A percentile compares a stretch with the other conserved stretches of the same genome.
Evolutionary conservation across 2,329 filamentous ascomycete species (phyloP).

Genomic region (Cladosporium sp.): DNA sequence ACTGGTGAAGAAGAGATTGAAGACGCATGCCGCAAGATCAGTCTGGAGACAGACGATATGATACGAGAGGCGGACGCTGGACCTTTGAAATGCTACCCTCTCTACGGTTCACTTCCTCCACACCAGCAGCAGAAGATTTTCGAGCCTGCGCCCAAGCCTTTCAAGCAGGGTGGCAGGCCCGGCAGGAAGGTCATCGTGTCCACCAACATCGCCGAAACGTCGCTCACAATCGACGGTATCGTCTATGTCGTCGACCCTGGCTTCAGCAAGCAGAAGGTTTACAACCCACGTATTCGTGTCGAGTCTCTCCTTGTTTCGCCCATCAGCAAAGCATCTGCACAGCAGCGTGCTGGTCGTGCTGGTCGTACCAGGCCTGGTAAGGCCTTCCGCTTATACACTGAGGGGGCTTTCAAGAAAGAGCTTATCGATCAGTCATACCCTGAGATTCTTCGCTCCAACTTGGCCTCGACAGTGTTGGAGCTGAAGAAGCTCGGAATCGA

Average conservation of each 20-base stretch:
- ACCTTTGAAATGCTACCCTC: constrained; percentile 80
- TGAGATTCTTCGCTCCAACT: constrained; percentile 88
- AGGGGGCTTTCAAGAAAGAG: constrained; percentile 93
- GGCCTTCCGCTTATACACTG: constrained; percentile 95
- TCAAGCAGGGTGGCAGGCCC: constrained; percentile 68
- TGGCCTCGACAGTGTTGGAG: constrained; percentile 91
- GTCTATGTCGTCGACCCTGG: constrained; percentile 99
- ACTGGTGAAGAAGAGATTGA: constrained; percentile 99
- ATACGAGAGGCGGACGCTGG: constrained; percentile 85
- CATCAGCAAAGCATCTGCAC: constrained; percentile 94
- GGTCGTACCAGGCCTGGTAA: constrained; percentile 98
- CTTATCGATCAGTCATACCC: constrained; percentile 96
- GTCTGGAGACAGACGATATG: constrained; percentile 85
- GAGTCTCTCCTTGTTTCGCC: constrained; percentile 96
- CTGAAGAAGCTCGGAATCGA: constrained; percentile 95
- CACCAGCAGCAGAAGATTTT: constrained; percentile 94
- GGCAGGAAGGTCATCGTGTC: constrained; percentile 93
- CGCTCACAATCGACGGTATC: constrained; percentile 95
- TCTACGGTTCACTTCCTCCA: constrained; percentile 90
- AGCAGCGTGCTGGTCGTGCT: constrained; percentile 96
- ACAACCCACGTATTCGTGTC: constrained; percentile 92
- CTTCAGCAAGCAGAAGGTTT: constrained; percentile 99
- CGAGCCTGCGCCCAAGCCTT: constrained; percentile 71
- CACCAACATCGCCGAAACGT: constrained; percentile 97
- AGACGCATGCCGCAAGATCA: constrained; percentile 88